A percentile compares a stretch with the other conserved stretches of the same genome.
Evolutionary conservation across 495 filamentous ascomycete genomes (phyloP).

Genomic region (Neurospora sp.): DNA sequence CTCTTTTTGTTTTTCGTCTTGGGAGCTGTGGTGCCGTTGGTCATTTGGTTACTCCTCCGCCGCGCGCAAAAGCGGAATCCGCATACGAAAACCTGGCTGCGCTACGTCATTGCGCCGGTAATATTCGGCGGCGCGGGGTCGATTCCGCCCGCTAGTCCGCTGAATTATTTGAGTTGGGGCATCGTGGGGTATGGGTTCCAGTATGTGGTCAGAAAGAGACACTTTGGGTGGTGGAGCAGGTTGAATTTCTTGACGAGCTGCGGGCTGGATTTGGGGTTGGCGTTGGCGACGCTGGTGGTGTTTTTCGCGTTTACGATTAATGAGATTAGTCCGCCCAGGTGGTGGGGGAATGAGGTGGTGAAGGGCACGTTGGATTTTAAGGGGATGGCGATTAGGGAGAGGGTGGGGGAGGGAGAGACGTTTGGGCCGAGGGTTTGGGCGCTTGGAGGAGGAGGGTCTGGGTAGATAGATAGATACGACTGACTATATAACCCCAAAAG

Average conservation of each 20-base stretch:
- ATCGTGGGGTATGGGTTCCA: constrained; percentile 58
- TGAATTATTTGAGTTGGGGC: constrained; percentile 63
- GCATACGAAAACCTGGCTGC: constrained; percentile 28
- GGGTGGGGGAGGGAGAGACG: constrained; percentile 38
- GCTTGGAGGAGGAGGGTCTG: neutral
- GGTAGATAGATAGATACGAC: neutral
- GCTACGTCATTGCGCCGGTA: constrained; percentile 54
- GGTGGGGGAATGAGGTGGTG: constrained; percentile 47
- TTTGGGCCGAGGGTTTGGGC: constrained; percentile 49
- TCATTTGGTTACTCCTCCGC: constrained; percentile 36
- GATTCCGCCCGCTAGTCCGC: constrained; percentile 57
- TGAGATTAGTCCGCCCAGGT: constrained; percentile 36
- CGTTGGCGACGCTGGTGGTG: constrained; percentile 50
- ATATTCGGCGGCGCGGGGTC: constrained; percentile 56
- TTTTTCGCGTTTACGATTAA: constrained; percentile 48
- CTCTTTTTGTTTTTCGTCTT: constrained; percentile 55
- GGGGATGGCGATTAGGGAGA: constrained; percentile 41
- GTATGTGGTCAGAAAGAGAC: constrained; percentile 42
- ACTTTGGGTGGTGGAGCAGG: constrained; percentile 58
- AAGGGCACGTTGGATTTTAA: constrained; percentile 41
- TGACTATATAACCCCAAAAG: neutral
- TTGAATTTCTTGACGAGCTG: constrained; percentile 54
- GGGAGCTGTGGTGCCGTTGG: constrained; percentile 46
- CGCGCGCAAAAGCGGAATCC: constrained; percentile 41
- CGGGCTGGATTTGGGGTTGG: constrained; percentile 52